These are phyloP conservation scores for Claviceps spartinae DNA, from an alignment of 2,329 filamentous ascomycete genomes.

Conservation along the genomic window DNA sequence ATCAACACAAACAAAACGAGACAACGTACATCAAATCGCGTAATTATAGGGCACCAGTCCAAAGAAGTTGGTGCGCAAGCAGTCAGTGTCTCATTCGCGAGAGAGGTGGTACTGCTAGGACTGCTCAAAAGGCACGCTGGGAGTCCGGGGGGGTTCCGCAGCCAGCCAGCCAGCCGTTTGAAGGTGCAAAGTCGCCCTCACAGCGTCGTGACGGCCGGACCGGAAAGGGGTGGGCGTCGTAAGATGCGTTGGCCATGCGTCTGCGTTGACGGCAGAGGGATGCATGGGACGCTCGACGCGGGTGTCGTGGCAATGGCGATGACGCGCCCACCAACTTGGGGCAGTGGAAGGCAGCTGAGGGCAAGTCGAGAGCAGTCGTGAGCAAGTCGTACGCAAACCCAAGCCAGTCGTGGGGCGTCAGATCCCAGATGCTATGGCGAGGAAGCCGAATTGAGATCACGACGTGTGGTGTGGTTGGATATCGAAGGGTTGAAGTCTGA, in stretches of 20 bases:
- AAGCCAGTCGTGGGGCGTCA: background rate
- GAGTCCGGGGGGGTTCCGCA: background rate
- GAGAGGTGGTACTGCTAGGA: background rate
- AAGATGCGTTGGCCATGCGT: background rate
- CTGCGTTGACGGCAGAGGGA: background rate
- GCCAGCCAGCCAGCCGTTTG: background rate
- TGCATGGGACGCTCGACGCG: background rate
- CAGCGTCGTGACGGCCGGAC: background rate
- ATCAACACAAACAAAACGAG: background rate
- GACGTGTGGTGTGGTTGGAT: background rate
- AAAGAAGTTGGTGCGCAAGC: background rate
- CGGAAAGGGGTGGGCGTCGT: background rate
- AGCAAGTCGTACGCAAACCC: background rate
- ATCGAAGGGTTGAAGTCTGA: background rate
- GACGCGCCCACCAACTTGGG: background rate
- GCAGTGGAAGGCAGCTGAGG: background rate
- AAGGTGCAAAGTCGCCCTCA: background rate
- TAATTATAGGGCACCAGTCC: slow-evolving; percentile 2
- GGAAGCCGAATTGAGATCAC: background rate
- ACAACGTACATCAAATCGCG: slow-evolving; percentile 4
- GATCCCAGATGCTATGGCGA: background rate
- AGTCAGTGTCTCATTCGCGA: slow-evolving; percentile 3
- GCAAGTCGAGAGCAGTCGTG: no score
- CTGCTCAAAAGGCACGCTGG: background rate
- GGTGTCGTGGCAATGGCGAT: background rate